Conservation (phyloP, 345 rosid species). For the Mercurialis annua region DNA sequence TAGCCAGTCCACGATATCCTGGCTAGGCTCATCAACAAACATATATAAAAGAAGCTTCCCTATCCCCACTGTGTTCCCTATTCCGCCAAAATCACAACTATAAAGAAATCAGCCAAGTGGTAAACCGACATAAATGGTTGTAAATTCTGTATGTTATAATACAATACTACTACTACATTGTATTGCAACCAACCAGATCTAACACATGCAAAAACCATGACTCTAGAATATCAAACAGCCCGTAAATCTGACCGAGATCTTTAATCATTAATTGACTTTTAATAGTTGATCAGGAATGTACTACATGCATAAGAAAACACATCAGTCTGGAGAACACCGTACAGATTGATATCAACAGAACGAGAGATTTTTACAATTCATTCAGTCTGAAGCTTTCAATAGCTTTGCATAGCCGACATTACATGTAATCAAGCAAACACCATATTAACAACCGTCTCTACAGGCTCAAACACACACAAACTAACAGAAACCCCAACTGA, state of each 20-base stretch:
- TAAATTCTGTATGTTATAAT: background rate
- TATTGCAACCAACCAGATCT: background rate
- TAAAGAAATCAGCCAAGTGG: background rate
- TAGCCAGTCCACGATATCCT: background rate
- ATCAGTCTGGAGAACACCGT: too few species aligned
- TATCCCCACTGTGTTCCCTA: slow-evolving; percentile 3
- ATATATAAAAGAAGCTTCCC: background rate
- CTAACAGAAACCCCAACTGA: background rate
- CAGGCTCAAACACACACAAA: too few species aligned
- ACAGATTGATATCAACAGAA: too few species aligned
- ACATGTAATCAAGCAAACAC: background rate
- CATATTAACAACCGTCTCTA: background rate
- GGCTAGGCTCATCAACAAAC: slow-evolving; percentile 1
- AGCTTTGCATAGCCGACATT: slow-evolving; percentile 1
- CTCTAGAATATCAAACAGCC: slow-evolving; percentile 1
- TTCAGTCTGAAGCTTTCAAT: background rate
- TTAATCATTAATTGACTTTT: background rate
- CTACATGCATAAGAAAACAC: too few species aligned
- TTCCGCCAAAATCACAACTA: slow-evolving; percentile 3
- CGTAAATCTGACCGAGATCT: background rate
- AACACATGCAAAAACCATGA: background rate
- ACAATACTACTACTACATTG: too few species aligned
- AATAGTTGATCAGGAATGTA: too few species aligned
- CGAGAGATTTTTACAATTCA: too few species aligned
- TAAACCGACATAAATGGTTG: background rate